A percentile compares a stretch with the other conserved stretches of the same genome.
Conservation (phyloP, 2,329 filamentous ascomycete species). For the Epichloe uncinata region DNA sequence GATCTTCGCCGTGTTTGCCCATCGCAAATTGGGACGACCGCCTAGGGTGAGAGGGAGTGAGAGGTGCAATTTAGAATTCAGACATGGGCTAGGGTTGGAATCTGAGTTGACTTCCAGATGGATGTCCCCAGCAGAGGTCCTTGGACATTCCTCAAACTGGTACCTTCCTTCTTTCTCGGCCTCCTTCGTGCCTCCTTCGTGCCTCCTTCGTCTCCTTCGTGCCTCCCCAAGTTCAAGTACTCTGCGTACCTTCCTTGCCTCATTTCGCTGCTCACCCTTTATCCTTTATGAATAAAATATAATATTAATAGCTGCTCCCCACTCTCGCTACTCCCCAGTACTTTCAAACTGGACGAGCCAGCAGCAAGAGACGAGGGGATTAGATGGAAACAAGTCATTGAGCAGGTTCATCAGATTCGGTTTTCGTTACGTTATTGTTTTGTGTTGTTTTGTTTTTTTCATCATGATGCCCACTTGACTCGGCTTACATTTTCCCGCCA, state of each 20-base stretch:
- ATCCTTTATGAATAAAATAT: background rate
- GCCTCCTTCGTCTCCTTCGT: background rate
- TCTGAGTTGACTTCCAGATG: background rate
- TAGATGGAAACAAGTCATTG: background rate
- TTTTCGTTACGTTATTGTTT: background rate
- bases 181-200: background rate
- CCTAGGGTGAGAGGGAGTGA: background rate
- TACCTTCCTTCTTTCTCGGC: background rate
- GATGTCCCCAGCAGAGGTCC: background rate
- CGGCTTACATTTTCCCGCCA: background rate
- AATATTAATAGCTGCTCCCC: background rate
- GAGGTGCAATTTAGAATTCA: slow-evolving; percentile 2
- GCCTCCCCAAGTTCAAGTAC: background rate
- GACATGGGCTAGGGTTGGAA: background rate
- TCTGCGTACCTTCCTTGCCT: background rate
- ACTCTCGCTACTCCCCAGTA: background rate
- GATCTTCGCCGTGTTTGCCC: background rate
- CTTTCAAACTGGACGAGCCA: background rate
- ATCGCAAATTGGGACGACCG: background rate
- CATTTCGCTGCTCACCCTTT: background rate
- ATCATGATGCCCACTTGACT: background rate
- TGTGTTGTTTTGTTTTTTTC: background rate
- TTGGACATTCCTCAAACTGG: background rate
- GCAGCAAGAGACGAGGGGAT: background rate
- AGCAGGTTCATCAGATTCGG: background rate